Percentiles rank a stretch among this genome's conserved stretches.
Conservation (phyloP, 768 basidiomycete genomes). For the Mycena maculata region DNA sequence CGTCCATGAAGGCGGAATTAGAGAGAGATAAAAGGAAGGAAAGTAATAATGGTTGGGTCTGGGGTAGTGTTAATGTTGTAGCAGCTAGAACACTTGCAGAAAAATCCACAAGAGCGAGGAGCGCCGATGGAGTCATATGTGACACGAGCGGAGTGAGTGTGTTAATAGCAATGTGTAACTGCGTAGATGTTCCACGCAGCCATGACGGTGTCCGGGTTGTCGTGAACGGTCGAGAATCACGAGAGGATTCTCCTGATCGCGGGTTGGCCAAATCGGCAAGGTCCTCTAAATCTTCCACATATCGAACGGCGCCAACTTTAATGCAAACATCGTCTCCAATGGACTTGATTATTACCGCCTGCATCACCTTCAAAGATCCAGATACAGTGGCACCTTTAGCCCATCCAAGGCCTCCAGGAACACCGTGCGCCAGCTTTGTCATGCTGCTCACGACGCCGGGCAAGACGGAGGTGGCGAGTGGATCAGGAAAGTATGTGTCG, state of each 20-base stretch:
- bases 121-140: conserved; percentile 78
- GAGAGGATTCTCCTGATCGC: conserved; percentile 22
- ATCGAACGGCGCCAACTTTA: conserved; percentile 66
- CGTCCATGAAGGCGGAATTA: conserved; percentile 64
- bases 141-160: conserved; percentile 75
- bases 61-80: conserved; percentile 73
- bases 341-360: conserved; percentile 62
- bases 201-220: conserved; percentile 79
- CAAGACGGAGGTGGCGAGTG: conserved; percentile 72
- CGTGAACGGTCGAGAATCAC: conserved; percentile 51
- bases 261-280: conserved; percentile 53
- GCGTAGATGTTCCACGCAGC: conserved; percentile 84
- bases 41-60: conserved; percentile 73
- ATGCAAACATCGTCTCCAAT: conserved; percentile 78
- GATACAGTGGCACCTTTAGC: conserved; percentile 77
- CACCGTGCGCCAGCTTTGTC: conserved; percentile 75
- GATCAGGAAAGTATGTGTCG: conserved; percentile 65
- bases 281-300: conserved; percentile 72
- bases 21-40: conserved; percentile 81
- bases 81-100: conserved; percentile 63
- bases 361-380: conserved; percentile 67
- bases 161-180: conserved; percentile 86
- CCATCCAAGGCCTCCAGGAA: conserved; percentile 69
- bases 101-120: conserved; percentile 66
- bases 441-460: conserved; percentile 87